These are phyloP conservation scores for Fusarium falciforme DNA, from an alignment of 2,329 filamentous ascomycete genomes.

Conservation along the genomic window DNA sequence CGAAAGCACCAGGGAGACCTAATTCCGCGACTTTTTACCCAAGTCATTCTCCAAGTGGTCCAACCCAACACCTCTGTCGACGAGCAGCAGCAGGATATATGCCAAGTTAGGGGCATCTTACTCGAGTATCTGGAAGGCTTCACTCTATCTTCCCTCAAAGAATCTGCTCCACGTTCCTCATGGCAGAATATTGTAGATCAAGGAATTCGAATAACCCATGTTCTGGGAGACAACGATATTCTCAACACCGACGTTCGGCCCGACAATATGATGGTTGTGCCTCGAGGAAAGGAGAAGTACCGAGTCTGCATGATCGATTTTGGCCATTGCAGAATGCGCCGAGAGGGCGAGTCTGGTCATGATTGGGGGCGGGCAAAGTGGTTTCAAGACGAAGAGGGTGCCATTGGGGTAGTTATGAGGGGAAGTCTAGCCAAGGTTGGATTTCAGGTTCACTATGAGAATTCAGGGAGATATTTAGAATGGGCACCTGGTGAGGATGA, in stretches of 20 bases:
- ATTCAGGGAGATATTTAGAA: slow-evolving; percentile 13
- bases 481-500: slow-evolving; percentile 2
- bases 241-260: slow-evolving; percentile 39
- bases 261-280: slow-evolving; percentile 38
- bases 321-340: slow-evolving; percentile 32
- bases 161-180: neutral
- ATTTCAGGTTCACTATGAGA: slow-evolving; percentile 19
- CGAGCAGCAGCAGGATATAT: slow-evolving; percentile 7
- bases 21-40: slow-evolving; percentile 30
- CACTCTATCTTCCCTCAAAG: slow-evolving; percentile 6
- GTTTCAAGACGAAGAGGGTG: slow-evolving; percentile 37
- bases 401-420: slow-evolving; percentile 30
- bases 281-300: neutral
- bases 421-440: slow-evolving; percentile 18
- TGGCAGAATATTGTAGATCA: slow-evolving; percentile 39
- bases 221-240: slow-evolving; percentile 38
- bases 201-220: slow-evolving; percentile 25
- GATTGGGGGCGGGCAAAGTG: slow-evolving; percentile 37
- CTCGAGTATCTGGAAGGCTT: slow-evolving; percentile 35
- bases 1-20: slow-evolving; percentile 27
- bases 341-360: slow-evolving; percentile 30
- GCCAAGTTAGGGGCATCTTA: slow-evolving; percentile 29
- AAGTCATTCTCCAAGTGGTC: slow-evolving; percentile 11
- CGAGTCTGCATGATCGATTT: slow-evolving; percentile 44
- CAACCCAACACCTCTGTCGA: neutral